These are phyloP conservation scores for Tulasnella sp. DNA, from an alignment of 768 basidiomycete genomes.

Conservation along the genomic window DNA sequence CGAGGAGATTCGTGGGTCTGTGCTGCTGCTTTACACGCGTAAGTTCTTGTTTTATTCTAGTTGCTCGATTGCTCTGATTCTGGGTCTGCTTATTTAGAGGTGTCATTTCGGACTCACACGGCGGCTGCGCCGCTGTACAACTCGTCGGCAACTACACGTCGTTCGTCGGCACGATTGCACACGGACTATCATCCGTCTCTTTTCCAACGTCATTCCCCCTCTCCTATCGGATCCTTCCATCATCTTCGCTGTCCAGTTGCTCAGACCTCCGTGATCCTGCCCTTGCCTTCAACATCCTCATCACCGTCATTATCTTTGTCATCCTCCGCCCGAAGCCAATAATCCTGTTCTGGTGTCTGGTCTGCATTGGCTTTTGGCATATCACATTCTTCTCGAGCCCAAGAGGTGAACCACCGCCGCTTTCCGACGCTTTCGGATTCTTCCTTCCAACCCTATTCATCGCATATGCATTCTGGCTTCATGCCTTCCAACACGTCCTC, in stretches of 20 bases:
- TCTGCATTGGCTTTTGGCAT: conserved; percentile 76
- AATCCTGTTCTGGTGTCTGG: conserved; percentile 60
- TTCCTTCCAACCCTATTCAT: conserved; percentile 73
- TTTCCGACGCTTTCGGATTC: conserved; percentile 58
- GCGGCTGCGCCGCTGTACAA: conserved; percentile 64
- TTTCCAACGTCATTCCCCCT: conserved; percentile 68
- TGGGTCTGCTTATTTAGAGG: conserved; percentile 37
- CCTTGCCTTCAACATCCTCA: conserved; percentile 57
- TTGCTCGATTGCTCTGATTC: not conserved
- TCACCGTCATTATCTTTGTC: conserved; percentile 56
- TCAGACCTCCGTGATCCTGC: conserved; percentile 56
- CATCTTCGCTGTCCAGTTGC: conserved; percentile 46
- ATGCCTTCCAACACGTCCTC: conserved; percentile 59
- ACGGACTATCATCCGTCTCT: conserved; percentile 57
- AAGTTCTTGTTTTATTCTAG: conserved; percentile 21
- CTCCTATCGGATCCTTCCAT: conserved; percentile 44
- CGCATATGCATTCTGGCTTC: conserved; percentile 65
- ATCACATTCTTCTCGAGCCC: conserved; percentile 68
- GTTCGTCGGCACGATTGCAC: conserved; percentile 44
- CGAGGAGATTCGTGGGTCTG: conserved; percentile 79
- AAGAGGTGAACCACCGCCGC: conserved; percentile 46
- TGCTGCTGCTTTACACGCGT: conserved; percentile 73
- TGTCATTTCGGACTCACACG: conserved; percentile 45
- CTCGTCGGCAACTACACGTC: conserved; percentile 62
- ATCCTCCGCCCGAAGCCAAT: conserved; percentile 59